Base-by-base conservation (phyloP, 768 basidiomycete genomes). In the Xerocomus spinulosus region DNA sequence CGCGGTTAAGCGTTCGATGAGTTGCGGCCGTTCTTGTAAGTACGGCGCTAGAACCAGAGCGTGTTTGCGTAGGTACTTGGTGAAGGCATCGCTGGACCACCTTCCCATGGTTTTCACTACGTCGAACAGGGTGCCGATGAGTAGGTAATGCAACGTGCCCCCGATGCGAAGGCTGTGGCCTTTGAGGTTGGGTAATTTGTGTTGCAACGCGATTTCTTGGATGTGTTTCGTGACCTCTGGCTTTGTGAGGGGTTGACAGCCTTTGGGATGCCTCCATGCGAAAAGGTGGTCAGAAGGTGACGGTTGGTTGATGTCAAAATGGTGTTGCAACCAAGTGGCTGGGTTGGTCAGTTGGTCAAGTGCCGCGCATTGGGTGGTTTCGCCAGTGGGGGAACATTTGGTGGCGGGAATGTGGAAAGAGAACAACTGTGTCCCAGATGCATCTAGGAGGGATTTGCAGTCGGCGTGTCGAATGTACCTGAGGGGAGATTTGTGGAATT, bases 271-370 rank as follows among this genome's bases (percentile, higher is more conserved):
- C 6, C 23, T 37, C 52, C 67, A 71, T 0, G 68, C 28, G 46
- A 73, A 73, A 0, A 74, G 62, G 14, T 60, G 69, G 18, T 36
- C 17, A 5, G n/a, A 4, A 17, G 3, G 5, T 6, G 6, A 7
- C 3, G 5, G 30, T 37, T 7, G 25, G 51, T 73, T 73, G 20
- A 72, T 44, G 5, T 14, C 38, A n/a, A 70, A 33, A 34, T 72
- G 68, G 36, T 63, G 59, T 1, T 39, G 41, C 2, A 70, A 46
- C 2, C 60, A 56, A 0, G 0, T 39, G 15, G 8, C 8, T 0
- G 69, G 69, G 46, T 72, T 66, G 0, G 63, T 38, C 2, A 40
- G 35, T 5, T 59, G 61, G 2, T 43, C 6, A 40, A 71, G 66
- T 7, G 34, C 9, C 0, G 68, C 59, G 59, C 67, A 73, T 48